phyloP scores from a whole-genome alignment of 106 monocot species.

The Phalaenopsis aphrodite region DNA sequence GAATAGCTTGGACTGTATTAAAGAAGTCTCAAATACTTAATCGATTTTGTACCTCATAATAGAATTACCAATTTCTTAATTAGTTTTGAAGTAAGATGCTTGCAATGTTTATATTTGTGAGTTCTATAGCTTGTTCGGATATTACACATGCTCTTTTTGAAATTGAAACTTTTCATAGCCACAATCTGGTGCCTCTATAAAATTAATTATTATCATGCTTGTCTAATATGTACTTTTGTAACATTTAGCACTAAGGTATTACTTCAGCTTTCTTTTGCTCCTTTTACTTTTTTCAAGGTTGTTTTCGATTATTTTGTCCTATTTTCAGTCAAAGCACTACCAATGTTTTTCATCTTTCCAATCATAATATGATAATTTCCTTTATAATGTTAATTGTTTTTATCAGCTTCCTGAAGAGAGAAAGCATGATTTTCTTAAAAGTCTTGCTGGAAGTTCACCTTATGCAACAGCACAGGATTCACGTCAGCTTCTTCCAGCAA shows the following conservation, averaged over 20 bases:
- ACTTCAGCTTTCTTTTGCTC: neutral
- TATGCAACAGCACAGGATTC: slow-evolving; percentile 89
- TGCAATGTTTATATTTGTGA: neutral
- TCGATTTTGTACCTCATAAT: neutral
- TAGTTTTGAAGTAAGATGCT: neutral
- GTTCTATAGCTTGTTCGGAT: neutral
- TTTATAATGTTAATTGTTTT: slow-evolving; percentile 10
- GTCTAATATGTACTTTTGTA: neutral
- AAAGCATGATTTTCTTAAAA: slow-evolving; percentile 84
- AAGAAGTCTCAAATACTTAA: neutral
- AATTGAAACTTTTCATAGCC: neutral
- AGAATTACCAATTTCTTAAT: neutral
- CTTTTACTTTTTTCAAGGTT: neutral
- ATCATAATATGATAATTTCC: neutral
- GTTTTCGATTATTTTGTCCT: neutral
- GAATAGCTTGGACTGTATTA: neutral
- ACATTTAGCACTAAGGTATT: neutral
- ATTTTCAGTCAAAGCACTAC: neutral
- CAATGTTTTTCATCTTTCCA: neutral
- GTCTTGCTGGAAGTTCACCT: slow-evolving; percentile 79
- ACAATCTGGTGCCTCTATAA: neutral
- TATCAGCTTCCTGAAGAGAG: slow-evolving; percentile 83
- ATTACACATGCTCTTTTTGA: neutral
- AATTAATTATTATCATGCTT: neutral
- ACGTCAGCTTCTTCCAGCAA: slow-evolving; percentile 89